phyloP scores from a whole-genome alignment of 106 monocot genomes.

The Acorus calamus region DNA sequence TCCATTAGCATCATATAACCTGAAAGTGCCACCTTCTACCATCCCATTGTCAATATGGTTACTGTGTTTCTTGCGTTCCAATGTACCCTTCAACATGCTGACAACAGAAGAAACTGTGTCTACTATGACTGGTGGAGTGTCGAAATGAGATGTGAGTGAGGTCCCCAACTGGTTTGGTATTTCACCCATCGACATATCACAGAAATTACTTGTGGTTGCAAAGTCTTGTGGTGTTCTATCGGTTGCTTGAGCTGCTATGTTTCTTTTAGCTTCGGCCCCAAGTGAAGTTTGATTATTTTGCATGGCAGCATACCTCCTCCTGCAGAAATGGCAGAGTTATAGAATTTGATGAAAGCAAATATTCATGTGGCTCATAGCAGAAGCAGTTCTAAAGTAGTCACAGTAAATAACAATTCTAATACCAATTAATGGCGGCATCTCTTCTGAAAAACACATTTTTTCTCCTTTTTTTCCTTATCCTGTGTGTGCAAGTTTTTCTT shows the following conservation, averaged over 20 bases:
- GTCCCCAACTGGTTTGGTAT: conserved; percentile 18
- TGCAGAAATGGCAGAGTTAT: conserved; percentile 5
- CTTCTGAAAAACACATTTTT: too few species aligned
- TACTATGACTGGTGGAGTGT: conserved; percentile 18
- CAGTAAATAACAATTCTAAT: too few species aligned
- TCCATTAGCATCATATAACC: conserved; percentile 32
- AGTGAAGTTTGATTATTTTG: conserved; percentile 34
- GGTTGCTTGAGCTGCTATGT: conserved; percentile 1
- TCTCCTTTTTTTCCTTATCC: too few species aligned
- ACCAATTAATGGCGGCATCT: too few species aligned
- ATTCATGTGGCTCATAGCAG: too few species aligned
- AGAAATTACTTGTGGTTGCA: conserved; percentile 14
- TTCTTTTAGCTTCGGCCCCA: conserved; percentile 16
- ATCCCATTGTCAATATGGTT: conserved; percentile 20
- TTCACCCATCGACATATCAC: conserved; percentile 24
- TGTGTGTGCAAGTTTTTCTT: too few species aligned
- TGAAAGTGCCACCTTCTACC: conserved; percentile 21
- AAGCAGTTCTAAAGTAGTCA: too few species aligned
- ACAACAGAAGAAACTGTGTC: conserved; percentile 63
- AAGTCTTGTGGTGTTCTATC: conserved; percentile 14
- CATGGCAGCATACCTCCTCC: conserved; percentile 61
- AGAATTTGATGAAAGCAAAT: too few species aligned
- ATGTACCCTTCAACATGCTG: conserved; percentile 53
- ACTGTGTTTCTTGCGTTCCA: conserved; percentile 45
- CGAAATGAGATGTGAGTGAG: conserved; percentile 40